Evolutionary conservation across 1,284 basidiomycete genomes (phyloP), one percentile per base, ranked within the genome.

Genomic region (Ustilago sp.): DNA sequence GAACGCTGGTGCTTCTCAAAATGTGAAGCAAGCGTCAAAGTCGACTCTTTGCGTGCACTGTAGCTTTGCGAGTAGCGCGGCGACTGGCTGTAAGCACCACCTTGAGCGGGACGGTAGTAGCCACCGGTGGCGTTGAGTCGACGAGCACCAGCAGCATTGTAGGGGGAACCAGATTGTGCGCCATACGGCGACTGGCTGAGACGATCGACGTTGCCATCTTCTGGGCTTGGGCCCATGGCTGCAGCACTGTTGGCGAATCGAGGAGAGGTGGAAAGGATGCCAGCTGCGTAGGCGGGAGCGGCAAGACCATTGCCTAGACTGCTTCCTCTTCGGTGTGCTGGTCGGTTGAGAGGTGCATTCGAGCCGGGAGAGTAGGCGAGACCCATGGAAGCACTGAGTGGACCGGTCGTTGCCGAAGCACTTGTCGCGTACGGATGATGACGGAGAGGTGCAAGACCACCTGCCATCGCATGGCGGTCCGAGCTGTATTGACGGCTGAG

Each of bases 351-450:
- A 8, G 76, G 76, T 7, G 76, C 69, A 50, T 74, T 77, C 35
- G 75, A 78, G 41, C 79, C 76, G 8, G 79, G 79, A 36, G 76
- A 79, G 63, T 80, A 80, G 28, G 79, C 74, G n/a, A 74, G 72
- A 28, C 69, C 71, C 75, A 78, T 77, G 28, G 76, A 77, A 7
- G 71, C 75, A 55, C 76, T 78, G n/a, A 78, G 60, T 2, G 76
- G 76, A 34, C 76, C 76, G 11, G 76, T 68, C 1, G 79, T 73
- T 23, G 65, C 77, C 7, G 71, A 74, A 8, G 80, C 72, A 36
- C 75, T 77, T 17, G 74, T 73, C 17, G 80, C 80, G 35, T 81
- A 81, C 0, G 80, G 80, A 52, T 81, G 80, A 36, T 81, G 80
- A 48, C 80, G 68, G 32, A 69, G 56, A 8, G 74, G 64, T 5